These are phyloP conservation scores for Periconia digitata DNA, from an alignment of 2,329 filamentous ascomycete species.

Conservation along the genomic window DNA sequence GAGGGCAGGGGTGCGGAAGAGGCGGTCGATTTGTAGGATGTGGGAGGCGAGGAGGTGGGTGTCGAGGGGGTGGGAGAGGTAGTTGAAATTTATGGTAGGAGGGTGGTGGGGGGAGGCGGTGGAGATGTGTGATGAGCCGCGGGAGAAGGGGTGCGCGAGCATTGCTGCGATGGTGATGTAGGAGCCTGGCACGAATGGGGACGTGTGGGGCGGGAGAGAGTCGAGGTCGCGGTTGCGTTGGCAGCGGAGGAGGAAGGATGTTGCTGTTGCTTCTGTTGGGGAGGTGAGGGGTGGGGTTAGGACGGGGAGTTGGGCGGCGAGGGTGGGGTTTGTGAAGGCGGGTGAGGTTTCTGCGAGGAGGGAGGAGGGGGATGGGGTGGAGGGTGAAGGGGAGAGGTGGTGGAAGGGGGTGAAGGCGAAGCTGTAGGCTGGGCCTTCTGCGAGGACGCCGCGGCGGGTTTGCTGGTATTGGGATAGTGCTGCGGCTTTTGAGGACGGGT, in stretches of 20 bases:
- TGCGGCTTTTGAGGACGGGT: conserved; percentile 11
- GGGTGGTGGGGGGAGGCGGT: conserved; percentile 32
- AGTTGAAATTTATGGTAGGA: conserved; percentile 45
- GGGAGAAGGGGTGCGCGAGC: conserved; percentile 43
- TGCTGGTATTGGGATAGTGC: conserved; percentile 14
- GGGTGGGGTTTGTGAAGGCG: neutral
- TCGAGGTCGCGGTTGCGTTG: conserved; percentile 13
- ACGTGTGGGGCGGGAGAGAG: conserved; percentile 10
- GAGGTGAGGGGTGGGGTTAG: too few species aligned
- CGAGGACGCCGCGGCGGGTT: conserved; percentile 16
- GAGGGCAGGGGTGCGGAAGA: conserved; percentile 15
- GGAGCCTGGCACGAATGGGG: conserved; percentile 15
- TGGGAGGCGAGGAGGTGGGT: conserved; percentile 44
- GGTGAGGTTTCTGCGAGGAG: conserved; percentile 14
- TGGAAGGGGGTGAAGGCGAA: conserved; percentile 23
- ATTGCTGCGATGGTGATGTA: conserved; percentile 16
- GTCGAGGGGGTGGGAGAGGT: conserved; percentile 49
- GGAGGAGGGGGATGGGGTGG: conserved; percentile 19
- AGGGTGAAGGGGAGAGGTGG: conserved; percentile 18
- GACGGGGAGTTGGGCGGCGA: conserved; percentile 13
- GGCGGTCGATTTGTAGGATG: conserved; percentile 36
- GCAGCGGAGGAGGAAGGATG: conserved; percentile 15
- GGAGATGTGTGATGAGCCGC: conserved; percentile 44
- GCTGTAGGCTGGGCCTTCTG: conserved; percentile 20
- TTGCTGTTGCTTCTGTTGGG: conserved; percentile 24